Evolutionary conservation across 2,329 filamentous ascomycete species (phyloP).

Genomic region (Alternaria ethzedia): DNA sequence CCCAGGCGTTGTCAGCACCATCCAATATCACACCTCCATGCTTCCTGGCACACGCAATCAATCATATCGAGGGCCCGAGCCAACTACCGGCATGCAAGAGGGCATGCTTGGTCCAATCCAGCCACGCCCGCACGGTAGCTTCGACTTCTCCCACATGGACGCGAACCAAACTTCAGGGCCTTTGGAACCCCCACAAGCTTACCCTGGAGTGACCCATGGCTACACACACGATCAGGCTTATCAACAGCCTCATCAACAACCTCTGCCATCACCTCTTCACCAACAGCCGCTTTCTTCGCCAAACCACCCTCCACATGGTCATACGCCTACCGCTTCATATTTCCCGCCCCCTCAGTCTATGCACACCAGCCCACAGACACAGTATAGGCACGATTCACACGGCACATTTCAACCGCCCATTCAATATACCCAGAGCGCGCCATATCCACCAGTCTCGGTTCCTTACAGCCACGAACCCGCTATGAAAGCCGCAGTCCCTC

Average conservation of each 20-base stretch:
- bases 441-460: slow-evolving; percentile 35
- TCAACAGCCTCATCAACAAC: slow-evolving; percentile 40
- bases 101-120: slow-evolving; percentile 33
- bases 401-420: slow-evolving; percentile 25
- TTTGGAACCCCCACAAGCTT: slow-evolving; percentile 20
- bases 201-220: slow-evolving; percentile 16
- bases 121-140: slow-evolving; percentile 34
- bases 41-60: slow-evolving; percentile 42
- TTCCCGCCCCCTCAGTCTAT: slow-evolving; percentile 41
- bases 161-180: slow-evolving; percentile 13
- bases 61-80: slow-evolving; percentile 20
- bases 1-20: slow-evolving; percentile 44
- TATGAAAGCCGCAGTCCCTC: slow-evolving; percentile 27
- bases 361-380: slow-evolving; percentile 29
- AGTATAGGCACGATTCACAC: slow-evolving; percentile 30
- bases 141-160: slow-evolving; percentile 35
- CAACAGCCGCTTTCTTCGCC: slow-evolving; percentile 35
- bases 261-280: slow-evolving; percentile 40
- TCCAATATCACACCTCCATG: slow-evolving; percentile 49
- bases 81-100: slow-evolving; percentile 27
- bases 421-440: slow-evolving; percentile 29
- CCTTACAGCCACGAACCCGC: slow-evolving; percentile 31
- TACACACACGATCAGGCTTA: slow-evolving; percentile 37
- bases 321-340: slow-evolving; percentile 39
- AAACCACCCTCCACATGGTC: slow-evolving; percentile 37